Base-by-base conservation (phyloP, 176 grass and related monocot species). In the Avena atlantica region DNA sequence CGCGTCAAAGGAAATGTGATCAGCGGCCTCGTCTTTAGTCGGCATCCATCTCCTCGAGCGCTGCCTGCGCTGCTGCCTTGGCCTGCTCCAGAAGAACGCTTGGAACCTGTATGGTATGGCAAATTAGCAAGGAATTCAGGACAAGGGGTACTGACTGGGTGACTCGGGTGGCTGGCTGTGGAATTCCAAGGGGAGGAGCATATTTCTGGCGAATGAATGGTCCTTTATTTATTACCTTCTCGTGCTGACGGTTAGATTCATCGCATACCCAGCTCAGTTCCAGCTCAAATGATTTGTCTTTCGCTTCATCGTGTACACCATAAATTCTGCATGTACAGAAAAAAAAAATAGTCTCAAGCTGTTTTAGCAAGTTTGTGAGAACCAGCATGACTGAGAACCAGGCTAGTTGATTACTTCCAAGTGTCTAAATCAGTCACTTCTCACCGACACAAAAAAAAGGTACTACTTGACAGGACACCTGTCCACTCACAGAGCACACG, bases 201-300 rank as follows among this genome's bases (percentile, higher is more conserved):
- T 5, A 0, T 3, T 70, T 49, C 8, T 6, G 60, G 7, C 1
- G 6, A 2, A 3, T 74, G 48, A 15, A 71, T 9, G 5, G 1
- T n/a, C 21, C 4, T 48, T 24, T 16, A 62, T 48, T 24, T 16
- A 62, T 65, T 68, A 93, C 92, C 94, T 93, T 97, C 81, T 96
- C 85, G 57, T 92, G 92, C 49, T 84, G 87, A 31, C 71, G 83
- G 65, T 92, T 97, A 17, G 92, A 93, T 83, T 97, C 89, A 70
- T 97, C 85, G 51, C 94, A 97, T 21, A 94, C 88, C 94, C 92
- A 97, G 79, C 94, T 94, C 80, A 93, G 55, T 78, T 97, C 92
- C 83, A 97, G 29, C 75, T 97, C 94, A 48, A 96, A 96, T 25
- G 90, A 86, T 89, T 97, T 97, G 76, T 97, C 89, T 56, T 96